Base-by-base conservation (phyloP, 2,329 filamentous ascomycete genomes). In the Alternaria metachromatica region DNA sequence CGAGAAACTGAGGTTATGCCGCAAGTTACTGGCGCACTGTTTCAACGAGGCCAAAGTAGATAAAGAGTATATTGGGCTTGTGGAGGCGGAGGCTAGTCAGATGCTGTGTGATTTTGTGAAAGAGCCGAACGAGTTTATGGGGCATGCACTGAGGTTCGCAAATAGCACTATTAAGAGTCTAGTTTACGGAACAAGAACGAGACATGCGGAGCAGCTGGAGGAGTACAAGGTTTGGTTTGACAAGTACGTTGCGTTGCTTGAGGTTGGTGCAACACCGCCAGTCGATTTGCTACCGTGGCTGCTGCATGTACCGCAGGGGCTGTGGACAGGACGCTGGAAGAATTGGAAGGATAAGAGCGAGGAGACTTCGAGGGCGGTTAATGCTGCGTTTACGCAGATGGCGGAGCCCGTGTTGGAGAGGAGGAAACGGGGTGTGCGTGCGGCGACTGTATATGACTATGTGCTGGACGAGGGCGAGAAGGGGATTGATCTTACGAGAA, bases 1-100 rank as follows among this genome's bases (percentile, higher is more conserved):
- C 0, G 72, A 80, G n/a, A 76, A 72, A 15, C 86, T 84, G 85
- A 75, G 82, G 5, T 75, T 67, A 3, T 80, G 81, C n/a, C 78
- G 85, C 13, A 83, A 82, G 60, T 67, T 84, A 4, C 72, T 84
- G 7, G 82, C 85, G 58, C 80, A 83, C 54, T 75, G 80, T 59
- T 80, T 85, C 55, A 84, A 79, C 66, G 84, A 85, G 67, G 75
- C 73, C 7, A 78, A 81, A 61, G 76, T 82, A 15, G 81, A 85
- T 23, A 81, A 80, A 46, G 60, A 82, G 9, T 81, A 87, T 63
- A 58, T 82, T 4, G 63, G 69, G 0, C 54, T 86, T 0, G 76
- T 82, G 41, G 77, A 87, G 53, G 85, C 85, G 0, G 86, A 87
- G 67, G 81, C 81, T 0, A 73, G 74, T 2, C 84, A 87, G 71